A percentile compares a stretch with the other conserved stretches of the same genome.
Conservation (phyloP, 169 alveolate species). For the Plasmodium fragile region DNA sequence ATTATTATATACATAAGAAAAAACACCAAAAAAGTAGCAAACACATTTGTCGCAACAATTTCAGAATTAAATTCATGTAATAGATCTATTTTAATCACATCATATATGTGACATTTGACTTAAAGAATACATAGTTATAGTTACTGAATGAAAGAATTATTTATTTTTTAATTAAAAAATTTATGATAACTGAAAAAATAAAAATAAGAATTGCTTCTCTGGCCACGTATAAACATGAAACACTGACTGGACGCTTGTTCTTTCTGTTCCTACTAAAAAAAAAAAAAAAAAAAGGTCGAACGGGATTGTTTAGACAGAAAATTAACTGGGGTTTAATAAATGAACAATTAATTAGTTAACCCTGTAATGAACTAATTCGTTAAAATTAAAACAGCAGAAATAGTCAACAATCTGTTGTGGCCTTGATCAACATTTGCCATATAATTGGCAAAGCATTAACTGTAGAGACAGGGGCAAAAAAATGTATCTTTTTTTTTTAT, state of each 20-base stretch:
- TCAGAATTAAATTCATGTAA: no score
- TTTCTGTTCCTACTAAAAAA: not conserved
- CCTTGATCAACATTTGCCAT: not conserved
- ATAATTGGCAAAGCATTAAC: not conserved
- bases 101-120: not conserved
- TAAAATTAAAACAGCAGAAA: no score
- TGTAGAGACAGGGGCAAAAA: not conserved
- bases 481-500: not conserved
- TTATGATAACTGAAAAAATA: no score
- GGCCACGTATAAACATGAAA: not conserved
- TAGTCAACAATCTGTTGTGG: not conserved
- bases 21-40: not conserved
- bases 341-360: not conserved
- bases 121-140: not conserved
- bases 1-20: not conserved
- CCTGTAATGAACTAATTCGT: not conserved
- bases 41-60: not conserved
- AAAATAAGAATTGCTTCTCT: not conserved
- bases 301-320: not conserved
- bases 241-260: not conserved
- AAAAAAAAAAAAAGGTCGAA: not conserved
- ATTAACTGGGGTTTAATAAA: not conserved
- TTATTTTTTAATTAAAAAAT: no score
- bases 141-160: not conserved
- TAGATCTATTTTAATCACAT: not conserved